Base-by-base conservation (phyloP, 2,329 filamentous ascomycete genomes). In the Zasmidium angulare region DNA sequence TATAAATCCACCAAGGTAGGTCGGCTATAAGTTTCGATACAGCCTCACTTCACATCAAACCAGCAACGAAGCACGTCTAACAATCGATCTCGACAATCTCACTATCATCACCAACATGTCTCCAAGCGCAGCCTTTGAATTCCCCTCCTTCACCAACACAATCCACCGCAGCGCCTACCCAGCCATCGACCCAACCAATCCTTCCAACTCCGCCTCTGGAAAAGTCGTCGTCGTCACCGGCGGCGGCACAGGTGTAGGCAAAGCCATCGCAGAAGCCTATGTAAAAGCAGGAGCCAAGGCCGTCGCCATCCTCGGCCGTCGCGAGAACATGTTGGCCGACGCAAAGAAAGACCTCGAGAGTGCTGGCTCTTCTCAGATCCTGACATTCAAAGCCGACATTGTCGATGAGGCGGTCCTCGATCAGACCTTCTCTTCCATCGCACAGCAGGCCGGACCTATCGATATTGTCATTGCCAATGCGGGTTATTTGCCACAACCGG, bases 381-480 rank as follows among this genome's bases (percentile, higher is more conserved):
- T 64, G n/a, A 59, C 51, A 9, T 61, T 57, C 51, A 46, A 46
- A 21, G 63, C 62, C 36, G 65, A 67, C 26, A 53, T 66, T 10
- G 12, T 59, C 19, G 59, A 64, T n/a, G 61, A 59, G 19, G 31
- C 29, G 2, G 56, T 31, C 1, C 47, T 63, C 29, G 49, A 60
- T 1, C 11, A 46, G 12, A 60, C 58, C 6, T 59, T 63, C 23
- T 56, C 55, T 11, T 47, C 21, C 12, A 49, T 46, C 6, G 36
- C 46, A 20, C 29, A 58, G 29, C 46, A 52, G 17, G 50, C 55
- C 20, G 62, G 60, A n/a, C 21, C 22, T n/a, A 48, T 63, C 48
- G 58, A 63, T 29, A 31, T 60, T 17, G 43, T 56, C 2, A 60
- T 64, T 48, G 60, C 56, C 2, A 62, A 62, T 48, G 62, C 62